Conservation (phyloP, 805 yeast genomes). For the Kuraishia ogatae region DNA sequence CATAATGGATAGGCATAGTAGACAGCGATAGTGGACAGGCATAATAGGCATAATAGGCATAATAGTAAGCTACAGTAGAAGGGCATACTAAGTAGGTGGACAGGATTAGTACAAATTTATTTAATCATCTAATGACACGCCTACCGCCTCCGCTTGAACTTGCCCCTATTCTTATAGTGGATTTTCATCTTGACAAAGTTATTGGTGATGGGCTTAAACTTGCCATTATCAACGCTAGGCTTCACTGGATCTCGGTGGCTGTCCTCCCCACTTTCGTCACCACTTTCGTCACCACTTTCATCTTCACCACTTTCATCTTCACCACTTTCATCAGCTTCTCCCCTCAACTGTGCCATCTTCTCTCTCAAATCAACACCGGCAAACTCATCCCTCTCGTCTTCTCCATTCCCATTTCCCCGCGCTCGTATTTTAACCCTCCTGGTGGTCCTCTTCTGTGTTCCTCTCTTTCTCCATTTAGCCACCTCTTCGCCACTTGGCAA, state of each 20-base stretch:
- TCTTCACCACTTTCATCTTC: conserved; percentile 7
- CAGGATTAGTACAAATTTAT: too few species aligned
- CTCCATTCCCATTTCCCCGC: conserved; percentile 11
- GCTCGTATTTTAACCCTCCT: conserved; percentile 43
- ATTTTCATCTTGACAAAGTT: conserved; percentile 27
- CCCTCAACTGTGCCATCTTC: conserved; percentile 27
- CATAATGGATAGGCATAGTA: background rate
- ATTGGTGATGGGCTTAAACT: conserved; percentile 19
- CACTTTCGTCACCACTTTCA: conserved; percentile 8
- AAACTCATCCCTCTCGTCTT: conserved; percentile 24
- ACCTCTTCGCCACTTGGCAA: too few species aligned
- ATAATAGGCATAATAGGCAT: too few species aligned
- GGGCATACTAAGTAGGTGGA: too few species aligned
- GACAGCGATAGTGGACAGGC: too few species aligned
- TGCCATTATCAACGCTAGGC: conserved; percentile 2
- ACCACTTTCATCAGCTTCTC: conserved; percentile 17
- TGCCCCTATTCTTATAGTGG: conserved; percentile 15
- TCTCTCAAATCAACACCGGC: conserved; percentile 32
- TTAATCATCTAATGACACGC: too few species aligned
- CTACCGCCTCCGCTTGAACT: conserved; percentile 13
- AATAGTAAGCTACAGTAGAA: too few species aligned
- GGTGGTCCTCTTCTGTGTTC: conserved; percentile 45
- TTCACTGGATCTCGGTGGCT: conserved; percentile 17
- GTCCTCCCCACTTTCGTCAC: conserved; percentile 11
- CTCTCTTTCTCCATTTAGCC: conserved; percentile 19